Evolutionary conservation across 164 flowering plant genomes (phyloP).

Genomic region (Dillenia suffruticosa): DNA sequence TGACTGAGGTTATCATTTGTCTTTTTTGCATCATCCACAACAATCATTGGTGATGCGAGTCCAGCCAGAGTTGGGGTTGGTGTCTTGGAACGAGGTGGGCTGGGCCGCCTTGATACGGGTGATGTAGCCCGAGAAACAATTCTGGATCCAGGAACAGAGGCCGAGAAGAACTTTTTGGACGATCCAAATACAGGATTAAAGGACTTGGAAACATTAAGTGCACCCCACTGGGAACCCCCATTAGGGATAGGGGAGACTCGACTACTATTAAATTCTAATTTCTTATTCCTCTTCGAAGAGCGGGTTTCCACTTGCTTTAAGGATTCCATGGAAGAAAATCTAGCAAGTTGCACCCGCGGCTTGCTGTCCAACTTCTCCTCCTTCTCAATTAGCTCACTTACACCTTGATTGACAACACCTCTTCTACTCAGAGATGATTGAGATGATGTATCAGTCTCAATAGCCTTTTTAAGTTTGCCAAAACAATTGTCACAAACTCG

Average conservation of each 20-base stretch:
- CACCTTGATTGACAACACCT: slow-evolving; percentile 55
- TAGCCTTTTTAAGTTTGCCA: slow-evolving; percentile 63
- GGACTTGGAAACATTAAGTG: slow-evolving; percentile 70
- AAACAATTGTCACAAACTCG: slow-evolving; percentile 95
- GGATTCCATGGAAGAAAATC: slow-evolving; percentile 81
- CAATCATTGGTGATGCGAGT: slow-evolving; percentile 72
- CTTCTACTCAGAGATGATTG: slow-evolving; percentile 64
- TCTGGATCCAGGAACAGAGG: slow-evolving; percentile 98
- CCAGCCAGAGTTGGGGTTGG: slow-evolving; percentile 94
- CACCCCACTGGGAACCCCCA: slow-evolving; percentile 87
- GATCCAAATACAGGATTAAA: slow-evolving; percentile 93
- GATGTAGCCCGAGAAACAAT: slow-evolving; percentile 97
- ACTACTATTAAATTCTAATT: slow-evolving; percentile 82
- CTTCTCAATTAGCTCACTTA: slow-evolving; percentile 54
- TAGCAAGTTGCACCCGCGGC: slow-evolving; percentile 61
- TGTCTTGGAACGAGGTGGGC: slow-evolving; percentile 97
- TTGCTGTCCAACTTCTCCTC: slow-evolving; percentile 69
- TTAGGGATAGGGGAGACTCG: slow-evolving; percentile 91
- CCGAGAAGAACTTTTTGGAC: slow-evolving; percentile 94
- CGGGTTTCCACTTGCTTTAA: slow-evolving; percentile 62
- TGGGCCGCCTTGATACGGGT: slow-evolving; percentile 88
- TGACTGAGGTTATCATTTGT: slow-evolving; percentile 72
- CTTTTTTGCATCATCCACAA: slow-evolving; percentile 65
- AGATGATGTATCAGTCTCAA: slow-evolving; percentile 66
- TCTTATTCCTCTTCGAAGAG: slow-evolving; percentile 77